Conservation (phyloP, 495 filamentous ascomycete species). For the Penicillium bialowiezense region DNA sequence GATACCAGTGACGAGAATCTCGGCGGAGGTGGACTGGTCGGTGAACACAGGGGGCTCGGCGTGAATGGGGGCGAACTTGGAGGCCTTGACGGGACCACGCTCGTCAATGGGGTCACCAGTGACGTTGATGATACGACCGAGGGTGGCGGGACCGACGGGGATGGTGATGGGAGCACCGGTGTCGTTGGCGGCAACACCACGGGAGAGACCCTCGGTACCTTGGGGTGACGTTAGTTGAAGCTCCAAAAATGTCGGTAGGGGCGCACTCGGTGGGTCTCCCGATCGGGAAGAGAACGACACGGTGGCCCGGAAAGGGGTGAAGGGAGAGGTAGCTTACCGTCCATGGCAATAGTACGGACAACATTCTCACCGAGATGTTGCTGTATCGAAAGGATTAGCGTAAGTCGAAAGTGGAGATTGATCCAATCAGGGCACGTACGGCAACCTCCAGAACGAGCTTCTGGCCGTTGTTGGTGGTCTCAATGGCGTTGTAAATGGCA, state of each 20-base stretch:
- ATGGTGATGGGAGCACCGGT: slow-evolving; percentile 96
- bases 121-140: slow-evolving; percentile 99
- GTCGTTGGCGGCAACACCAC: slow-evolving; percentile 79
- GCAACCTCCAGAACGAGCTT: slow-evolving; percentile 96
- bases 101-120: slow-evolving; percentile 99
- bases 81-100: slow-evolving; percentile 93
- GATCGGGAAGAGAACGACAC: slow-evolving; percentile 21
- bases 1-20: slow-evolving; percentile 98
- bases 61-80: slow-evolving; percentile 87
- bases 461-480: slow-evolving; percentile 84
- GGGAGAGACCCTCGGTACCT: slow-evolving; percentile 99
- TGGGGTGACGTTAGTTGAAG: slow-evolving; percentile 26
- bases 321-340: slow-evolving; percentile 64
- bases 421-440: slow-evolving; percentile 57
- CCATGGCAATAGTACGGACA: slow-evolving; percentile 99
- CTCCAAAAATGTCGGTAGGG: slow-evolving; percentile 1
- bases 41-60: slow-evolving; percentile 85
- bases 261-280: slow-evolving; percentile 18
- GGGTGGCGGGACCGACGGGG: slow-evolving; percentile 89
- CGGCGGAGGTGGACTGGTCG: slow-evolving; percentile 92
- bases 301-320: slow-evolving; percentile 19
- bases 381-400: slow-evolving; percentile 46
- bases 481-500: slow-evolving; percentile 95
- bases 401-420: slow-evolving; percentile 14
- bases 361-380: slow-evolving; percentile 99